These are phyloP conservation scores for Perilla frutescens DNA, from an alignment of 257 asterid species.

Conservation along the genomic window DNA sequence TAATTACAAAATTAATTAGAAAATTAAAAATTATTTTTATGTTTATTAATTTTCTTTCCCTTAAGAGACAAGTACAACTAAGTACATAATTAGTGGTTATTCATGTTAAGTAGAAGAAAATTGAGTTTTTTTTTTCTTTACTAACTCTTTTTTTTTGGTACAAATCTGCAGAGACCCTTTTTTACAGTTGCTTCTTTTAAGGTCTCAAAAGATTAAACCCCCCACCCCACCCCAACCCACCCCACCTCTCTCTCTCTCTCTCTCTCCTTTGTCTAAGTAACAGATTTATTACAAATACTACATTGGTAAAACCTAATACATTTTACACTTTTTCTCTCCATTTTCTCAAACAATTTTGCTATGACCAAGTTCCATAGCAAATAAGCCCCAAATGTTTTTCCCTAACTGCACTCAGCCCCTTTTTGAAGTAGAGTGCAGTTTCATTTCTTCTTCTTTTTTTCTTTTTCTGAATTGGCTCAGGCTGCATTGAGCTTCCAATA, in stretches of 20 bases:
- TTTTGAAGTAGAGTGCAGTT: slow-evolving; percentile 43
- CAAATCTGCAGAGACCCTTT: slow-evolving; percentile 33
- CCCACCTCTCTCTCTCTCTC: neutral
- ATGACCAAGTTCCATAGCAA: neutral
- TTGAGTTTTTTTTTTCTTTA: neutral
- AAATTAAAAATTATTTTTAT: no score
- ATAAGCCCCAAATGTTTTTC: slow-evolving; percentile 25
- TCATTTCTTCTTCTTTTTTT: neutral
- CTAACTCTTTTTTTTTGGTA: slow-evolving; percentile 26
- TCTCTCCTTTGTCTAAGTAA: slow-evolving; percentile 15
- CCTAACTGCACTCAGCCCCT: slow-evolving; percentile 59
- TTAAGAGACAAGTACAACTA: no score
- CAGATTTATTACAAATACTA: slow-evolving; percentile 46
- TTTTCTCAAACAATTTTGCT: slow-evolving; percentile 32
- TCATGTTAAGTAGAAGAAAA: neutral
- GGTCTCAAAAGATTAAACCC: slow-evolving; percentile 31
- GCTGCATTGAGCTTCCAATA: slow-evolving; percentile 77
- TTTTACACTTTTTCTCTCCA: slow-evolving; percentile 24
- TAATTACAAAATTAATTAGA: no score
- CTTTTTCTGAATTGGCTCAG: slow-evolving; percentile 45
- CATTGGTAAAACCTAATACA: slow-evolving; percentile 41
- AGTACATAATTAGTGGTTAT: no score
- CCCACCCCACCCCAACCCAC: slow-evolving; percentile 6
- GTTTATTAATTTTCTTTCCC: no score
- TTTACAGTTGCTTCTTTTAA: slow-evolving; percentile 41